Base-by-base conservation (phyloP, 495 filamentous ascomycete genomes). In the Bombardia bombarda region DNA sequence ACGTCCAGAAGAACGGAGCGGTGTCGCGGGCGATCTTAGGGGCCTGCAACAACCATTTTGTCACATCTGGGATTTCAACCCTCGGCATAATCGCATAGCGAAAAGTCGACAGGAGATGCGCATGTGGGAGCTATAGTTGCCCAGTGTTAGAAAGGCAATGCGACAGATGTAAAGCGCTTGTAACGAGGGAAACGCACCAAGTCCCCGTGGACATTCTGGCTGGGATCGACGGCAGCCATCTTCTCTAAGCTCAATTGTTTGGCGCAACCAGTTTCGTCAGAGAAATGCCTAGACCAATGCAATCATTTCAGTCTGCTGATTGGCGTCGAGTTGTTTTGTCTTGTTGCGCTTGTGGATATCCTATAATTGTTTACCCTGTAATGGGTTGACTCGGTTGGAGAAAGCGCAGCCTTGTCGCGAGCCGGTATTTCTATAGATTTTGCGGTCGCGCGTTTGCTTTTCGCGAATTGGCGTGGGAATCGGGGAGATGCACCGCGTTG, bases 1-100 rank as follows among this genome's bases (percentile, higher is more conserved):
- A 95, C 14, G 82, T 88, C 90, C 90, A 98, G 56, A 78, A 82
- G 74, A 96, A 88, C 5, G 88, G 74, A 26, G 86, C 78, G 37
- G 71, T 64, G 49, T 87, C 79, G 47, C 81, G 82, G 28, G 86
- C 78, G 34, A 93, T 82, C 51, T 80, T 82, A 3, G 86, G 84
- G n/a, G 87, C 89, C 55, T 78, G 69, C 44, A 84, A 63, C 42
- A 95, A 74, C 72, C 83, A 89, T 50, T 82, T 79, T 31, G 85
- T 78, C 7, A 86, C 80, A 42, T 86, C 80, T 19, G 80, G 70
- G 10, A 82, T 71, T 41, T 80, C 76, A 44, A 90, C 66, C 47
- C 72, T 66, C 22, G 77, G 75, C 60, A 82, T 75, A 32, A 72
- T 56, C 1, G 89, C 80, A 58, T 84, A 94, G 55, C 77, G 72